Conservation (phyloP, 2,329 filamentous ascomycete genomes). For the Trichoderma afroharzianum region DNA sequence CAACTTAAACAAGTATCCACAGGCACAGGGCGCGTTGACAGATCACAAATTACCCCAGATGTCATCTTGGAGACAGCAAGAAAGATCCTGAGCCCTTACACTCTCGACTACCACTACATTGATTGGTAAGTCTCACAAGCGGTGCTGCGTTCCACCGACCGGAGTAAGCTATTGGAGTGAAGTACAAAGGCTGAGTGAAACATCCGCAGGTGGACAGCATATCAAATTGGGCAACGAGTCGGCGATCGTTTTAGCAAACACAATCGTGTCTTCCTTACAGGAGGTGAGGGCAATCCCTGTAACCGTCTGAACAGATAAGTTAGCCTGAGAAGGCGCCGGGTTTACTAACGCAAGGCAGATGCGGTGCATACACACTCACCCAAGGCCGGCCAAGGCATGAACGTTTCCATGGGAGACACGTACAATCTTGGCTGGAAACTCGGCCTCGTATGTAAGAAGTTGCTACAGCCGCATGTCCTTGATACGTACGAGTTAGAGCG, state of each 20-base stretch:
- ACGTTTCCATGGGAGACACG: constrained; percentile 64
- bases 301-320: constrained; percentile 40
- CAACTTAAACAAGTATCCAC: constrained; percentile 50
- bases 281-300: constrained; percentile 41
- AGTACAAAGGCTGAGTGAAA: background rate
- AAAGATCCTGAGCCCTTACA: constrained; percentile 65
- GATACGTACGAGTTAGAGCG: constrained; percentile 51
- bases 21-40: constrained; percentile 49
- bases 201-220: constrained; percentile 27
- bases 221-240: constrained; percentile 65
- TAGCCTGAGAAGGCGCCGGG: background rate
- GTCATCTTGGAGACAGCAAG: constrained; percentile 60
- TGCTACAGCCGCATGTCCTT: constrained; percentile 41
- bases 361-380: constrained; percentile 53
- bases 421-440: constrained; percentile 56
- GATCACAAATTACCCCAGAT: constrained; percentile 61
- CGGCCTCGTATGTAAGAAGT: constrained; percentile 42
- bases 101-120: constrained; percentile 58
- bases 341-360: constrained; percentile 34
- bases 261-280: constrained; percentile 64
- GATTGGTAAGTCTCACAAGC: constrained; percentile 50
- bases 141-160: background rate
- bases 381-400: constrained; percentile 70
- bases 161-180: background rate
- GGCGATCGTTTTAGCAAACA: constrained; percentile 53